phyloP scores from a whole-genome alignment of 257 asterid genomes.

The Solanum pennellii region DNA sequence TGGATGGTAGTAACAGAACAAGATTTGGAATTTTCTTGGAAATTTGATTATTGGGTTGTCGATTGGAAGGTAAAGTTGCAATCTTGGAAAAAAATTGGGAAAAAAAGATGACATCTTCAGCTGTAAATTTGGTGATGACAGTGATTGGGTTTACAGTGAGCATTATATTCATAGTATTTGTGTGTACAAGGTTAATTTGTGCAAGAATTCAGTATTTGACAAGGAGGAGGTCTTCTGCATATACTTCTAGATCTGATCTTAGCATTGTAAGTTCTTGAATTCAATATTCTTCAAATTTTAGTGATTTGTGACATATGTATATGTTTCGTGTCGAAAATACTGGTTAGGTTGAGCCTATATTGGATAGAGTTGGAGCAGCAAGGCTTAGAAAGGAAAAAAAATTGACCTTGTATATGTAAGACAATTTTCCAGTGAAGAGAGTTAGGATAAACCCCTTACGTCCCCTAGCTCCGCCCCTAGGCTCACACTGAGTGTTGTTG shows the following conservation, averaged over 20 bases:
- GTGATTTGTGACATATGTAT: background rate
- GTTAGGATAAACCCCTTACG: background rate
- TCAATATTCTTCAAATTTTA: background rate
- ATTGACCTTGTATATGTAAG: background rate
- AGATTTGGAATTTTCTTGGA: background rate
- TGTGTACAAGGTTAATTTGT: slow-evolving; percentile 70
- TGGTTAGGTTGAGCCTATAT: background rate
- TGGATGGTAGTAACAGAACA: background rate
- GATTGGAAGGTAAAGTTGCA: background rate
- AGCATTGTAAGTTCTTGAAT: slow-evolving; percentile 43
- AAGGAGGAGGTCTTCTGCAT: slow-evolving; percentile 37
- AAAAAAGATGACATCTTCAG: slow-evolving; percentile 34
- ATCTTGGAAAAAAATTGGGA: background rate
- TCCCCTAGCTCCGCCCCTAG: background rate
- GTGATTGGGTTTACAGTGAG: slow-evolving; percentile 79
- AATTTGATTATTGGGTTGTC: background rate
- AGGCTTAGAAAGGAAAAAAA: background rate
- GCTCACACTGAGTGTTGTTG: background rate
- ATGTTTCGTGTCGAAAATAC: background rate
- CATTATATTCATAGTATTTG: slow-evolving; percentile 65
- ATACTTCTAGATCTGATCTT: slow-evolving; percentile 55
- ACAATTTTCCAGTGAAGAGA: background rate
- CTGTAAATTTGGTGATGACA: slow-evolving; percentile 78
- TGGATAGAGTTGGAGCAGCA: background rate
- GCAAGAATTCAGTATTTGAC: slow-evolving; percentile 63